Conservation (phyloP, 768 basidiomycete genomes). For the Asterophora lycoperdoides region DNA sequence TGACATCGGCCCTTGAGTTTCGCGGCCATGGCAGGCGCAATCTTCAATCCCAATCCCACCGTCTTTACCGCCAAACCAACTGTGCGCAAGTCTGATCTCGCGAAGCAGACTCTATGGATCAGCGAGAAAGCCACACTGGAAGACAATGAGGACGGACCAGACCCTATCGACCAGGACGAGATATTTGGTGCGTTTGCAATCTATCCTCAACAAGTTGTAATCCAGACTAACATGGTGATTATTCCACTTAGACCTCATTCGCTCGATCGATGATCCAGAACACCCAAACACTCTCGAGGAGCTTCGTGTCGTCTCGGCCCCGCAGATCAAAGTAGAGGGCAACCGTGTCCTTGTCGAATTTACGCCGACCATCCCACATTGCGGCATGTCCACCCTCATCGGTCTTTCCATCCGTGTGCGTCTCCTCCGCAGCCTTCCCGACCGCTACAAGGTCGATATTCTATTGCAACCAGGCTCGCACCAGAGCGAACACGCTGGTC, state of each 20-base stretch:
- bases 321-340: constrained; percentile 61
- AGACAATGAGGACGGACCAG: constrained; percentile 49
- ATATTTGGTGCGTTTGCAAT: constrained; percentile 64
- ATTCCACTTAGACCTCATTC: constrained; percentile 66
- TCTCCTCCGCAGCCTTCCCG: constrained; percentile 82
- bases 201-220: neutral
- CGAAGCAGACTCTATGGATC: constrained; percentile 59
- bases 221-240: neutral
- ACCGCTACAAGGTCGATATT: constrained; percentile 93
- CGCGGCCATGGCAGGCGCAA: constrained; percentile 45
- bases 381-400: constrained; percentile 95
- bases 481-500: constrained; percentile 88
- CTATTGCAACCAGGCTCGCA: constrained; percentile 91
- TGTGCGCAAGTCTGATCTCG: constrained; percentile 37
- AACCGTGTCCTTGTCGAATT: constrained; percentile 85
- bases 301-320: constrained; percentile 88
- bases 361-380: constrained; percentile 96
- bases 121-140: constrained; percentile 41
- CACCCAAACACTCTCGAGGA: constrained; percentile 93
- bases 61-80: constrained; percentile 59
- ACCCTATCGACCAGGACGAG: constrained; percentile 87
- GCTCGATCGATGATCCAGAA: constrained; percentile 92
- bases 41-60: constrained; percentile 90
- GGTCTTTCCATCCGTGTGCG: constrained; percentile 98
- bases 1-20: constrained; percentile 13